Conservation (phyloP, 176 grass and related monocot species). For the Lolium perenne region DNA sequence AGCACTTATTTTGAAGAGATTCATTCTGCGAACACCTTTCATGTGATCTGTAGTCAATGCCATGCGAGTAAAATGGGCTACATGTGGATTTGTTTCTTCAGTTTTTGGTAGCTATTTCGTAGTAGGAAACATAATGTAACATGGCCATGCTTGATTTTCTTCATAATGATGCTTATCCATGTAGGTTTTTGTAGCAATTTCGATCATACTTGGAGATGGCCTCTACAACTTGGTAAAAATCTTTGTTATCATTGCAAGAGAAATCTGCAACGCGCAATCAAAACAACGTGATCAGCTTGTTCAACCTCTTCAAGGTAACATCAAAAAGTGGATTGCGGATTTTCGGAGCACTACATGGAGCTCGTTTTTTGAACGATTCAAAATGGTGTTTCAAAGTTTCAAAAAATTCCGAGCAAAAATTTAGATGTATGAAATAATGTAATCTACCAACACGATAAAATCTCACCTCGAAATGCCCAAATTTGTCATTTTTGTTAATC, state of each 20-base stretch:
- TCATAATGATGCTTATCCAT: slow-evolving; percentile 22
- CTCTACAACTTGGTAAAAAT: slow-evolving; percentile 62
- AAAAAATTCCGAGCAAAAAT: no score
- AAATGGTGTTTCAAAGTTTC: no score
- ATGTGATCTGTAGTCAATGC: not conserved
- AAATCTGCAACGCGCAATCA: not conserved
- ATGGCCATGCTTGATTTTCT: slow-evolving; percentile 11
- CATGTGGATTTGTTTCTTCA: not conserved
- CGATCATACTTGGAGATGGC: slow-evolving; percentile 64
- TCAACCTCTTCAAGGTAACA: slow-evolving; percentile 51
- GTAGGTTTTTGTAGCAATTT: slow-evolving; percentile 52
- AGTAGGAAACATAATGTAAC: not conserved
- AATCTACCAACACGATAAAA: no score
- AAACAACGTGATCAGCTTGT: slow-evolving; percentile 21
- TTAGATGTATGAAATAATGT: no score
- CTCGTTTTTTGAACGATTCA: no score
- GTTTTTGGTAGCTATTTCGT: not conserved
- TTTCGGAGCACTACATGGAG: no score
- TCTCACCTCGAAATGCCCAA: no score
- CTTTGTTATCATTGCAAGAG: slow-evolving; percentile 33
- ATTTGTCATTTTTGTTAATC: no score
- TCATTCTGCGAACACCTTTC: not conserved
- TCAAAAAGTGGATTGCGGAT: not conserved
- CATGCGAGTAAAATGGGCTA: not conserved
- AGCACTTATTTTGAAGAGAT: not conserved